phyloP scores from a whole-genome alignment of 2,329 filamentous ascomycete species.

The Botryotinia calthae region DNA sequence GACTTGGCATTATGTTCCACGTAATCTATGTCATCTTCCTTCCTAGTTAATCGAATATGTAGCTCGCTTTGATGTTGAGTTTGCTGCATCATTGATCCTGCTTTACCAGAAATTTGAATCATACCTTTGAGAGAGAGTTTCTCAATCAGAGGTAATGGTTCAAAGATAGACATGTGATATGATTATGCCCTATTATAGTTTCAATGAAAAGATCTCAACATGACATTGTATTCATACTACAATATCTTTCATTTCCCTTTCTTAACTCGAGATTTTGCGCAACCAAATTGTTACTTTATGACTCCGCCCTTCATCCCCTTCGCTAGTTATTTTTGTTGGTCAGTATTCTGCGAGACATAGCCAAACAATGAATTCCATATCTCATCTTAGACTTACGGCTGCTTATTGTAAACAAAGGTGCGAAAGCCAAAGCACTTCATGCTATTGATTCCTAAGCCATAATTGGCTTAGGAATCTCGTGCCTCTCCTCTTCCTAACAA shows the following conservation, averaged over 20 bases:
- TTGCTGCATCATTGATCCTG: not conserved
- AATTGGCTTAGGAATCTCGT: not conserved
- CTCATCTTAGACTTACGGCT: not conserved
- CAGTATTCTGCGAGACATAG: not conserved
- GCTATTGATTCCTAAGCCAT: not conserved
- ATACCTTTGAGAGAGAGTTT: not conserved
- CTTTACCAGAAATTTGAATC: not conserved
- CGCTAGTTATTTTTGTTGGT: not conserved
- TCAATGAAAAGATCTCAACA: not conserved
- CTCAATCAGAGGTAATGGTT: not conserved
- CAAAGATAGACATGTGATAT: not conserved
- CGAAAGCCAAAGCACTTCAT: not conserved
- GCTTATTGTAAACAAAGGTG: not conserved
- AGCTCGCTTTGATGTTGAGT: not conserved
- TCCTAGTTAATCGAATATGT: not conserved
- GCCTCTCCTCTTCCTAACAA: not conserved
- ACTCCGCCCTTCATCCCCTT: not conserved
- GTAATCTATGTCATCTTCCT: not conserved
- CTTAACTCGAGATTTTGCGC: not conserved
- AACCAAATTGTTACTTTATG: not conserved
- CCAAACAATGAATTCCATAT: not conserved
- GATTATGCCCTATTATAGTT: not conserved
- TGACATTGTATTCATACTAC: not conserved
- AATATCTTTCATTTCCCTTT: not conserved
- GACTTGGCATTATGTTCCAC: not conserved